Percentiles rank a stretch among this genome's conserved stretches.
Evolutionary conservation across 257 asterid species (phyloP).

Genomic region (Anisodus tanguticus): DNA sequence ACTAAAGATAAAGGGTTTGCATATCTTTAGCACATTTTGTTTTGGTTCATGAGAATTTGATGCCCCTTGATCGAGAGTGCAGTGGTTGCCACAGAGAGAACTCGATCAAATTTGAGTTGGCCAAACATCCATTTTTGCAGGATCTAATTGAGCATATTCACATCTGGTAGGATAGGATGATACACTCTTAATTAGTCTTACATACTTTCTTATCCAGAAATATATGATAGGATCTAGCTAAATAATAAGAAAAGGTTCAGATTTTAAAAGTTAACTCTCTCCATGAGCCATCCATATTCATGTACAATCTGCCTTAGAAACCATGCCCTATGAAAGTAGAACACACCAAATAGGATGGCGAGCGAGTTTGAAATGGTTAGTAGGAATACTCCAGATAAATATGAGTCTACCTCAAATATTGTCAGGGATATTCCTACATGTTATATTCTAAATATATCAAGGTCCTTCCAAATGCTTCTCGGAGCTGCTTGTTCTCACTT

Average conservation of each 20-base stretch:
- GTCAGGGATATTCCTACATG: background rate
- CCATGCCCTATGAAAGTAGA: background rate
- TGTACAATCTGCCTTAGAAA: background rate
- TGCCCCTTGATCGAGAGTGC: background rate
- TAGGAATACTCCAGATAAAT: background rate
- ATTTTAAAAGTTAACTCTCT: background rate
- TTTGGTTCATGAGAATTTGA: conserved; percentile 5
- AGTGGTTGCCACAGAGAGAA: background rate
- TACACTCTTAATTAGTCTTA: background rate
- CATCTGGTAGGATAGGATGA: no score
- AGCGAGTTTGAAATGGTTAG: background rate
- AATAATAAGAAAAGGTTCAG: background rate
- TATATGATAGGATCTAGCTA: background rate
- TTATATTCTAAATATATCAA: background rate
- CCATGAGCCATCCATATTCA: background rate
- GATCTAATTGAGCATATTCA: conserved; percentile 81
- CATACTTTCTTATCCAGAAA: background rate
- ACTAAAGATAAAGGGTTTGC: background rate
- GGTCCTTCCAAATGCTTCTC: background rate
- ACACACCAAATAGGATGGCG: background rate
- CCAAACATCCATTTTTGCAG: conserved; percentile 44
- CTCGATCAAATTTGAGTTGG: background rate
- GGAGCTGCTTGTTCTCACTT: background rate
- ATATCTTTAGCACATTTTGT: conserved; percentile 12
- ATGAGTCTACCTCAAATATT: background rate